phyloP scores from a whole-genome alignment of 352 stramenopile species.

The Pythium aphanidermatum region DNA sequence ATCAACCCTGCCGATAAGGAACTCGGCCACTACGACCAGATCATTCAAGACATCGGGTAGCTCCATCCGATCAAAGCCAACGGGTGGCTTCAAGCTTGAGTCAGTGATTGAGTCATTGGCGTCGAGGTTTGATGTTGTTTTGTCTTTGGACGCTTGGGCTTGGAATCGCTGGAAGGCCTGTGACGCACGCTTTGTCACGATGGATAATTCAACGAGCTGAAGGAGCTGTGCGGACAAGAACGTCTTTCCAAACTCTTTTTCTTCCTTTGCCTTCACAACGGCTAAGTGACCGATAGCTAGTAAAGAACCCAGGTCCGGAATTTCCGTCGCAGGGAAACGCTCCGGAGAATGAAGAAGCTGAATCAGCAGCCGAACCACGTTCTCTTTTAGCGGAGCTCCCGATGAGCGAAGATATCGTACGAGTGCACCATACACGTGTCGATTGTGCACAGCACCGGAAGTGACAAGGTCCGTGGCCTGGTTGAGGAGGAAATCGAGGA shows the following conservation, averaged over 20 bases:
- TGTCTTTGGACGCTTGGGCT: no score
- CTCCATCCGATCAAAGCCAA: conserved; percentile 33
- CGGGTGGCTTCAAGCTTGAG: conserved; percentile 31
- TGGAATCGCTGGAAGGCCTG: conserved; percentile 10
- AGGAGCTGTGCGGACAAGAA: conserved; percentile 76
- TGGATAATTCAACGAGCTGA: conserved; percentile 71
- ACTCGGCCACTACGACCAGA: conserved; percentile 40
- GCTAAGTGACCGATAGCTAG: conserved; percentile 58
- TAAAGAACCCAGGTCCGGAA: conserved; percentile 55
- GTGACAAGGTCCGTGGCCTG: conserved; percentile 58
- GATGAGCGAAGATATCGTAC: conserved; percentile 76
- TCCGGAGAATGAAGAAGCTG: conserved; percentile 65
- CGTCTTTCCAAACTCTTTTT: conserved; percentile 51
- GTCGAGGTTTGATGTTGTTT: background rate
- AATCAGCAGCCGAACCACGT: conserved; percentile 66
- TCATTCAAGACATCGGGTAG: conserved; percentile 45
- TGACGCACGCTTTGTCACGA: conserved; percentile 30
- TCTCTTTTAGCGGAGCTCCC: conserved; percentile 72
- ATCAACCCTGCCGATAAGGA: conserved; percentile 48
- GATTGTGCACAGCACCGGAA: conserved; percentile 71
- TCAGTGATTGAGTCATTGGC: background rate
- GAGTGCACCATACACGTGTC: conserved; percentile 72
- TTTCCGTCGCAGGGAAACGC: conserved; percentile 45
- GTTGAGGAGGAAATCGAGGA: conserved; percentile 76
- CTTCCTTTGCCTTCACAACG: conserved; percentile 42